These are phyloP conservation scores for Microdochium paspali DNA, from an alignment of 2,329 filamentous ascomycete species.

Conservation along the genomic window DNA sequence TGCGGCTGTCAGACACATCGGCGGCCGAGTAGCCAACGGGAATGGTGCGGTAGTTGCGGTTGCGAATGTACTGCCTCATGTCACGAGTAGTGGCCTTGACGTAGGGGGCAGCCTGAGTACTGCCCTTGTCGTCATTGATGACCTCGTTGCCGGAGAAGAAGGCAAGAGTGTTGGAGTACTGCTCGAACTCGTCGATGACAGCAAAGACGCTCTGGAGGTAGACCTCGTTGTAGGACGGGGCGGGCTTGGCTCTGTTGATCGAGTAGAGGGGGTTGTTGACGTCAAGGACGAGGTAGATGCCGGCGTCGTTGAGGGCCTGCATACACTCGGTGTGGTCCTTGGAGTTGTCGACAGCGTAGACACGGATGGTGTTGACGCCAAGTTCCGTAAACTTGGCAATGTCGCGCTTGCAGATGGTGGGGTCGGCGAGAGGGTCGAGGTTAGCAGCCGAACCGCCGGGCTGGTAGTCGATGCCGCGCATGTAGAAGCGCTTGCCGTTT, in stretches of 20 bases:
- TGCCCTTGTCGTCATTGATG: constrained; percentile 56
- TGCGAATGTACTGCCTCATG: constrained; percentile 60
- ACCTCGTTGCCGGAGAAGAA: constrained; percentile 81
- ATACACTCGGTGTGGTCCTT: constrained; percentile 78
- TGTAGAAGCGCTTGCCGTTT: constrained; percentile 43
- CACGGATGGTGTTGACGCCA: constrained; percentile 83
- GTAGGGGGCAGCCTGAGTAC: constrained; percentile 58
- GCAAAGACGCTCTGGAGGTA: constrained; percentile 83
- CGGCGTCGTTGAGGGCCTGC: constrained; percentile 67
- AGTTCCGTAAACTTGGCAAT: constrained; percentile 75
- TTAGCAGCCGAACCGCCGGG: constrained; percentile 47
- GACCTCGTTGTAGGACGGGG: constrained; percentile 71
- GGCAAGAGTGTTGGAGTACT: constrained; percentile 79
- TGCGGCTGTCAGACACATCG: constrained; percentile 76
- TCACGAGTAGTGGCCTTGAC: constrained; percentile 74
- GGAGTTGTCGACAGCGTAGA: constrained; percentile 88
- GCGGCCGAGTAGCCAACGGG: constrained; percentile 73
- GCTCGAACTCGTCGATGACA: constrained; percentile 73
- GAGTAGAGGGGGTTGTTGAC: constrained; percentile 88
- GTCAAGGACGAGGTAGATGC: constrained; percentile 87
- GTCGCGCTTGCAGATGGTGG: constrained; percentile 64
- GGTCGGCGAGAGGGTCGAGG: constrained; percentile 69
- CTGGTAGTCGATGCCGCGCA: constrained; percentile 54
- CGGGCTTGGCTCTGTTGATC: constrained; percentile 68
- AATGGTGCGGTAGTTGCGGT: constrained; percentile 51